Conservation (phyloP, 257 asterid species). For the Salvia rosmarinus region DNA sequence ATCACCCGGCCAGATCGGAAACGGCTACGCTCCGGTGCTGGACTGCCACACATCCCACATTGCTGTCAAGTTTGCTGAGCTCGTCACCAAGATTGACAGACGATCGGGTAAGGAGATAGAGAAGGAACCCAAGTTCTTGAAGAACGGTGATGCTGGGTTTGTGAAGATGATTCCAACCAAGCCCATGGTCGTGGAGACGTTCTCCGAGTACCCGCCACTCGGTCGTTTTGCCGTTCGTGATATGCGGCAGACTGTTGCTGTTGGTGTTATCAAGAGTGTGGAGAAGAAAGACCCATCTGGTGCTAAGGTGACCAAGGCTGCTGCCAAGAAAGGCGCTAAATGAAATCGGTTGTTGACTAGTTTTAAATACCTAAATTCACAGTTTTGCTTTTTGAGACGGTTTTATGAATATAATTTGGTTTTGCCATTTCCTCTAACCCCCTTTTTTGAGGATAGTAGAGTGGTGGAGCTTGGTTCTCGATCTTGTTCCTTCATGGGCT, state of each 20-base stretch:
- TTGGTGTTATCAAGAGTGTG: constrained; percentile 42
- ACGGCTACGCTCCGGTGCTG: constrained; percentile 71
- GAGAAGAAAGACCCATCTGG: constrained; percentile 78
- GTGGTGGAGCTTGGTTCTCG: not conserved
- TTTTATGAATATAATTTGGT: not conserved
- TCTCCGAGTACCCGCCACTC: constrained; percentile 41
- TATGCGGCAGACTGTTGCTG: constrained; percentile 40
- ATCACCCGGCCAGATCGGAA: constrained; percentile 84
- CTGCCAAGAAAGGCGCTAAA: constrained; percentile 70
- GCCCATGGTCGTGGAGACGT: constrained; percentile 46
- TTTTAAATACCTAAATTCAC: too few species aligned
- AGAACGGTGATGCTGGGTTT: constrained; percentile 42
- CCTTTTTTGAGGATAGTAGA: not conserved
- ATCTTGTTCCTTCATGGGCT: constrained; percentile 4
- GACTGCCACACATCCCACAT: constrained; percentile 73
- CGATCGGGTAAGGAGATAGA: constrained; percentile 57
- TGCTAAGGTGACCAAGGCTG: constrained; percentile 88
- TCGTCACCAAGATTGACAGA: constrained; percentile 57
- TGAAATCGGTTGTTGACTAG: constrained; percentile 33
- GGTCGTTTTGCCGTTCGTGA: constrained; percentile 44
- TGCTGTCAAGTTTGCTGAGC: constrained; percentile 30
- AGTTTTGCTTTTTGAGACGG: not conserved
- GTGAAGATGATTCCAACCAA: constrained; percentile 48
- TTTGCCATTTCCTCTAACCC: constrained; percentile 21
- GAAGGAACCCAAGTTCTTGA: constrained; percentile 46